A percentile compares a stretch with the other conserved stretches of the same genome.
Evolutionary conservation across 2,329 filamentous ascomycete genomes (phyloP).

Genomic region (Hypoxylon sp.): DNA sequence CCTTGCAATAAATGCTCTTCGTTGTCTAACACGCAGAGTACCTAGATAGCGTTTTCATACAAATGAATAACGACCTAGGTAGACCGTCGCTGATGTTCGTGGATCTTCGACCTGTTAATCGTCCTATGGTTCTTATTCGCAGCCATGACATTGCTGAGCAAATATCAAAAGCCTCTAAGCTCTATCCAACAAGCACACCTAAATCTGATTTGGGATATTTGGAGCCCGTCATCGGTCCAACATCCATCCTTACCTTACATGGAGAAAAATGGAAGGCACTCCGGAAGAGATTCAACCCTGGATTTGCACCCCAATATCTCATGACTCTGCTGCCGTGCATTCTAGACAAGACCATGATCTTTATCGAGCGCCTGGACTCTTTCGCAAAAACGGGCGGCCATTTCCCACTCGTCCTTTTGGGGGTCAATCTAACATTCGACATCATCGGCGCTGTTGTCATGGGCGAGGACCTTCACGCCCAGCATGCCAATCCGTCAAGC

Average conservation of each 20-base stretch:
- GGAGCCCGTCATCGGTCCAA: slow-evolving; percentile 9
- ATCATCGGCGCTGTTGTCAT: slow-evolving; percentile 38
- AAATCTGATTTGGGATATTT: slow-evolving; percentile 50
- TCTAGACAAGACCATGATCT: slow-evolving; percentile 35
- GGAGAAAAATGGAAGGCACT: slow-evolving; percentile 34
- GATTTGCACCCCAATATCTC: slow-evolving; percentile 38
- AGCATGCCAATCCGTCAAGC: background rate
- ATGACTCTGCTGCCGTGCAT: slow-evolving; percentile 36
- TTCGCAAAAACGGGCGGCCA: slow-evolving; percentile 21
- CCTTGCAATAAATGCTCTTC: no score
- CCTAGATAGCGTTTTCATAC: no score
- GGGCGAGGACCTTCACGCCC: slow-evolving; percentile 7
- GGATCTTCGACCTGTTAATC: slow-evolving; percentile 56
- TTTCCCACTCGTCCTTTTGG: slow-evolving; percentile 29
- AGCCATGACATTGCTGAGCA: slow-evolving; percentile 58
- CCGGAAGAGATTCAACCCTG: slow-evolving; percentile 34
- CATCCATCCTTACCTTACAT: slow-evolving; percentile 7
- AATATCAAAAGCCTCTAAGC: slow-evolving; percentile 53
- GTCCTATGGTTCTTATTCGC: slow-evolving; percentile 54
- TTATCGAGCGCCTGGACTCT: slow-evolving; percentile 33
- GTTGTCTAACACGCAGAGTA: no score
- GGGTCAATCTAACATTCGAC: slow-evolving; percentile 39
- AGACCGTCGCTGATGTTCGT: slow-evolving; percentile 55
- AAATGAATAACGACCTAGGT: slow-evolving; percentile 52
- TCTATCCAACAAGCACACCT: slow-evolving; percentile 53